phyloP scores from a whole-genome alignment of 139 green algal genomes.

The Pleodorina starrii region DNA sequence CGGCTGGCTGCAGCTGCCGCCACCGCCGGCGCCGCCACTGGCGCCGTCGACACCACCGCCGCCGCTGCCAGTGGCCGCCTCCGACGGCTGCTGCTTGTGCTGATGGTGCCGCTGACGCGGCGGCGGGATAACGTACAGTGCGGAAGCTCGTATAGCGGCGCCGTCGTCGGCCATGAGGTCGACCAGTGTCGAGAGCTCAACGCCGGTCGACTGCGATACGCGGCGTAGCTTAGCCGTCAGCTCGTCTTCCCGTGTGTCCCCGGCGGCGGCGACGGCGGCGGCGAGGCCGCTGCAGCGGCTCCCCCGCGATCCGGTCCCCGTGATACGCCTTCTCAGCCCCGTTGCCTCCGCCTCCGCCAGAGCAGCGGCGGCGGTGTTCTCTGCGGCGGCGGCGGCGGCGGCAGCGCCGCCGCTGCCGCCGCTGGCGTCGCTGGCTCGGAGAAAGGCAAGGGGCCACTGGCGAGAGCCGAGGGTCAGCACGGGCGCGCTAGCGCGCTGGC shows the following conservation, averaged over 20 bases:
- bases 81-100: too few relatives aligned
- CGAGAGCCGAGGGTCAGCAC: neutral
- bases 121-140: neutral
- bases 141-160: neutral
- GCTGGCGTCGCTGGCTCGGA: neutral
- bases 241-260: neutral
- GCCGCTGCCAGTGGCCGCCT: too few relatives aligned
- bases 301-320: neutral
- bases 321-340: neutral
- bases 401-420: neutral
- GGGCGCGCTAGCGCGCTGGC: neutral
- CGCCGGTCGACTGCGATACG: conserved; percentile 2
- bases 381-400: neutral
- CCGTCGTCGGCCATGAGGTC: conserved; percentile 24
- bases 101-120: too few relatives aligned
- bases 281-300: neutral
- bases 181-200: conserved; percentile 6
- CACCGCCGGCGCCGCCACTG: neutral
- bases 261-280: too few relatives aligned
- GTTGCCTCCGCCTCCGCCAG: neutral
- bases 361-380: neutral
- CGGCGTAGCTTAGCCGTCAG: neutral
- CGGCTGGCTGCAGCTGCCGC: neutral
- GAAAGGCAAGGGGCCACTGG: neutral
- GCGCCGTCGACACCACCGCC: too few relatives aligned